phyloP scores from a whole-genome alignment of 139 green algal species.

The Coccomyxa sp. region DNA sequence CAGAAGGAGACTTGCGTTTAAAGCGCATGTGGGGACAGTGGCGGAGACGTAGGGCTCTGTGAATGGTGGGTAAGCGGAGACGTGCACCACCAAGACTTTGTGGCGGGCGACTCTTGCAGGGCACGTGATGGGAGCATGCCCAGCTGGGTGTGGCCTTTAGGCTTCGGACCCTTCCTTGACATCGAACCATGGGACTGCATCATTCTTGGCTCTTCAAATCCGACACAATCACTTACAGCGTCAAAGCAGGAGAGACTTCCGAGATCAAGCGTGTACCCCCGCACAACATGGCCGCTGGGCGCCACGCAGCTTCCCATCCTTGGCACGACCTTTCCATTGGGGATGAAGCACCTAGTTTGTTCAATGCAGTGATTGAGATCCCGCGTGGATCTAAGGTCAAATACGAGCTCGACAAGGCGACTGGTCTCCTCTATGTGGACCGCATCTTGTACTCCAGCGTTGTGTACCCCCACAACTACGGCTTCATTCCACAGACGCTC shows the following conservation, averaged over 20 bases:
- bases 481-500: conserved; percentile 93
- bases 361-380: conserved; percentile 91
- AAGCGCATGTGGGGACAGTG: too few relatives aligned
- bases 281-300: not conserved
- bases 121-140: not conserved
- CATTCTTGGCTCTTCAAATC: not conserved
- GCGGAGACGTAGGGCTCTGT: too few relatives aligned
- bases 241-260: not conserved
- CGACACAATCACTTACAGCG: not conserved
- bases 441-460: conserved; percentile 91
- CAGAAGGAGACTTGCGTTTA: too few relatives aligned
- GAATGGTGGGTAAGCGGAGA: too few relatives aligned
- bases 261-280: not conserved
- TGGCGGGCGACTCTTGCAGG: not conserved
- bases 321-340: conserved; percentile 85
- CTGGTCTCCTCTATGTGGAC: conserved; percentile 74
- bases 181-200: not conserved
- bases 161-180: not conserved
- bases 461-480: conserved; percentile 94
- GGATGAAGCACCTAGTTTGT: conserved; percentile 58
- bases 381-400: conserved; percentile 87
- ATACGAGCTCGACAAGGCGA: conserved; percentile 92
- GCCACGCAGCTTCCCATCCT: conserved; percentile 40
- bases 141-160: not conserved
- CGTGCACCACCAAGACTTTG: not conserved